A percentile compares a stretch with the other conserved stretches of the same genome.
Evolutionary conservation across 2,329 filamentous ascomycete species (phyloP).

Genomic region (Thielaviopsis euricoi): DNA sequence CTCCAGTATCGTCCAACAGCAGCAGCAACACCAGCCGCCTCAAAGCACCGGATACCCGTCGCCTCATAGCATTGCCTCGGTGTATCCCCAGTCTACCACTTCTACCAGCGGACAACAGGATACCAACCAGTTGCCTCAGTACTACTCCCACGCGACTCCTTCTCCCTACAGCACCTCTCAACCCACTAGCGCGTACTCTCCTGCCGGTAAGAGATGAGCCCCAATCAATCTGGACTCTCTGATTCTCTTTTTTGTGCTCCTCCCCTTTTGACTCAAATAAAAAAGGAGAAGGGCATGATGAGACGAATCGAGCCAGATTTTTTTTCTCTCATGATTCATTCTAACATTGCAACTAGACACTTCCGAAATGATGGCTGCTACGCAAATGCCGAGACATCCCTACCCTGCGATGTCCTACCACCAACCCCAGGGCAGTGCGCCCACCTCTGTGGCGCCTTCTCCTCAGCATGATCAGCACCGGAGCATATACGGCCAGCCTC

Average conservation of each 20-base stretch:
- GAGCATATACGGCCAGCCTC: conserved; percentile 66
- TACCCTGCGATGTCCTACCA: conserved; percentile 87
- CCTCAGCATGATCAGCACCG: conserved; percentile 81
- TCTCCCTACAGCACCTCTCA: conserved; percentile 58
- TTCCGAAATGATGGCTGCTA: conserved; percentile 51
- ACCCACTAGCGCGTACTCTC: conserved; percentile 68
- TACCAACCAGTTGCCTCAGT: conserved; percentile 47
- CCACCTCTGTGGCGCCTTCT: conserved; percentile 79
- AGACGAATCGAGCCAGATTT: background rate
- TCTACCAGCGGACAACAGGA: conserved; percentile 42
- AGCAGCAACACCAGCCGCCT: conserved; percentile 38
- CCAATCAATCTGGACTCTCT: background rate
- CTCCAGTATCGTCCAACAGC: conserved; percentile 57
- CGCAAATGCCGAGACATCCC: conserved; percentile 53
- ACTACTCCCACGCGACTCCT: conserved; percentile 62
- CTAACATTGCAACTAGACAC: conserved; percentile 26
- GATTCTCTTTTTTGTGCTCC: background rate
- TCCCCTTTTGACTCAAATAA: background rate
- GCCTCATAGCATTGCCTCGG: conserved; percentile 39
- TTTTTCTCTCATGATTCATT: background rate
- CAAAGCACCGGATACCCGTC: conserved; percentile 50
- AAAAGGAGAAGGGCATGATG: background rate
- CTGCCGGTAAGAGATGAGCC: conserved; percentile 45
- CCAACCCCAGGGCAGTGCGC: conserved; percentile 88
- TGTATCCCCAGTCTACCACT: conserved; percentile 44